Base-by-base conservation (phyloP, 2,329 filamentous ascomycete genomes). In the Pleoardoris graminearum region DNA sequence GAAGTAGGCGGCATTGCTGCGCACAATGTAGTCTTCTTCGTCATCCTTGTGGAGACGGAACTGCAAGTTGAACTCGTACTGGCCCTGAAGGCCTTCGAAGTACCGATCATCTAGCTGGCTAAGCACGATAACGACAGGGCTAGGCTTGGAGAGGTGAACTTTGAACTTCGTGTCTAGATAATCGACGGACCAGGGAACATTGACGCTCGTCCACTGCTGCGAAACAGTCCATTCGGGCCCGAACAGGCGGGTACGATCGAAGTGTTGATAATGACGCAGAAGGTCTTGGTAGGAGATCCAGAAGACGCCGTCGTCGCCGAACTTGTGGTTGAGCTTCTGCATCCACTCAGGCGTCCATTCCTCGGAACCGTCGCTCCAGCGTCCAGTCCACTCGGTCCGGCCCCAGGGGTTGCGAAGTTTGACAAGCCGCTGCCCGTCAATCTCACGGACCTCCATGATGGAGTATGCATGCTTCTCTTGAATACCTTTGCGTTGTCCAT, bases 321-420 rank as follows among this genome's bases (percentile, higher is more conserved):
- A 92, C 36, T 82, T 84, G 67, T 92, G 88, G 39, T 82, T 79
- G 0, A 94, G 79, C 62, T 87, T 85, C 54, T 85, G 75, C 73
- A 93, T 85, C 83, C 87, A 90, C 60, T 91, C 86, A 0, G 88
- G 79, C 1, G 88, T 93, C 90, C 90, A 95, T 71, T 93, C 86
- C 63, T 90, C 88, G 6, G 87, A 90, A 0, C 90, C 90, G 65
- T 94, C 90, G 32, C 83, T 86, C 89, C 90, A 94, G 1, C 88
- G 79, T 1, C 90, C 90, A 25, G 83, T 88, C 89, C 90, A 94
- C 72, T 91, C 90, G 27, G 83, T 84, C 58, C 85, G 85, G 1
- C 90, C 90, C 90, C 89, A 94, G 0, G 90, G 90, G 61, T 94
- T 94, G 58, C 86, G 84, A 42, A 71, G 35, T 32, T 61, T 61